These are phyloP conservation scores for Gaeumannomyces sp. DNA, from an alignment of 2,329 filamentous ascomycete genomes.

Conservation along the genomic window DNA sequence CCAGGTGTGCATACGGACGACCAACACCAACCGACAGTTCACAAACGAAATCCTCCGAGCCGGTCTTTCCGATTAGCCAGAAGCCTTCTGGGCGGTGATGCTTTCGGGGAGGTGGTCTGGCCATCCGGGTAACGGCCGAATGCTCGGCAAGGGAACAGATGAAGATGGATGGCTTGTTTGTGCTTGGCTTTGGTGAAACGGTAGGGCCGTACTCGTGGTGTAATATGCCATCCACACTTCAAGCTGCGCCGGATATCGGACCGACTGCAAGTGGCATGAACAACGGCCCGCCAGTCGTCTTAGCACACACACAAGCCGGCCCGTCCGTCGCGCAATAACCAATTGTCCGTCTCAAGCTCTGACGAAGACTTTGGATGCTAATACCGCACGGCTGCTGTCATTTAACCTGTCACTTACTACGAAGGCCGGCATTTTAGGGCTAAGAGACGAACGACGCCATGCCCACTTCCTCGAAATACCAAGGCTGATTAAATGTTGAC, in stretches of 20 bases:
- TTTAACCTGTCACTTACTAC: not conserved
- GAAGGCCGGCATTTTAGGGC: not conserved
- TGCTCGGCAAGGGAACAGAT: too few relatives aligned
- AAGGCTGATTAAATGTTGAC: not conserved
- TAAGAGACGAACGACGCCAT: not conserved
- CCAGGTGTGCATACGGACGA: not conserved
- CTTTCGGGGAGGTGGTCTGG: not conserved
- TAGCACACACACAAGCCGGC: not conserved
- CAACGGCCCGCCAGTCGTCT: not conserved
- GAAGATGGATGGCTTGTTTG: not conserved
- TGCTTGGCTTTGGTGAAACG: not conserved
- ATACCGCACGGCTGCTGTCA: not conserved
- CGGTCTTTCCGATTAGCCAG: not conserved
- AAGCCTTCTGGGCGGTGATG: not conserved
- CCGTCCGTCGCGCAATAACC: not conserved
- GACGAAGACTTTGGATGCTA: not conserved
- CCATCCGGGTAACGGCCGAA: too few relatives aligned
- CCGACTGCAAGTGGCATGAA: not conserved
- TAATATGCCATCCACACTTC: too few relatives aligned
- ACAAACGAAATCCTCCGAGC: not conserved
- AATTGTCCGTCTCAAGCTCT: not conserved
- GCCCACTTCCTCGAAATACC: not conserved
- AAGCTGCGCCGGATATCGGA: too few relatives aligned
- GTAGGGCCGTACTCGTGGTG: too few relatives aligned
- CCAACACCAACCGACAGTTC: not conserved